phyloP scores from a whole-genome alignment of 345 rosid genomes.

The Populus davidiana region DNA sequence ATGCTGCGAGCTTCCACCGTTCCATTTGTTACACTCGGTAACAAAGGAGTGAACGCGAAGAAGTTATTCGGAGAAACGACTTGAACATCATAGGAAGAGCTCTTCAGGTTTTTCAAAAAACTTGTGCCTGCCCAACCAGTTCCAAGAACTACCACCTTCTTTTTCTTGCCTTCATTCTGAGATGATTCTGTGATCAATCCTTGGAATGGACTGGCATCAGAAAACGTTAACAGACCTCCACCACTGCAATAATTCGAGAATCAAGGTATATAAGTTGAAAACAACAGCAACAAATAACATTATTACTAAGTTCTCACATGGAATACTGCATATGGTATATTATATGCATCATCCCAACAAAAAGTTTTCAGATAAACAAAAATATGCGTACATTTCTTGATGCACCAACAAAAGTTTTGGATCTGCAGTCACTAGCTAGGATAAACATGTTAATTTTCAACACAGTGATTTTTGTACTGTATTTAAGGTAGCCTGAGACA shows the following conservation, averaged over 20 bases:
- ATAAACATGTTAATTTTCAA: no score
- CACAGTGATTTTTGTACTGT: no score
- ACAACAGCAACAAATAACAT: no score
- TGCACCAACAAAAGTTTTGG: no score
- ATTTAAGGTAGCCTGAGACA: no score
- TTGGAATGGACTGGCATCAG: not conserved
- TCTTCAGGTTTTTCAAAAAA: constrained; percentile 3
- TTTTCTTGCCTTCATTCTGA: constrained; percentile 1
- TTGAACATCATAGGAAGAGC: not conserved
- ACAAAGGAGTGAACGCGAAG: not conserved
- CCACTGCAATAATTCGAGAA: not conserved
- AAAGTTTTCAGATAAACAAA: no score
- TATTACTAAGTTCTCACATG: no score
- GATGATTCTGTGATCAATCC: not conserved
- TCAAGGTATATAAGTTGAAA: not conserved
- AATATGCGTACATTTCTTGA: no score
- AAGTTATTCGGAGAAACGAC: not conserved
- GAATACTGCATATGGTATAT: no score
- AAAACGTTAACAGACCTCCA: constrained; percentile 1
- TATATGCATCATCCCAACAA: no score
- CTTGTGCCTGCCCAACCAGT: constrained; percentile 5
- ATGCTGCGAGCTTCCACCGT: constrained; percentile 5
- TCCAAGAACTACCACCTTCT: constrained; percentile 2
- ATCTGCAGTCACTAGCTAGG: no score
- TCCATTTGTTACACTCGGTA: constrained; percentile 1